Percentiles rank a stretch among this genome's conserved stretches.
These are phyloP conservation scores for Tremella yokohamensis DNA, from an alignment of 768 basidiomycete species.

Conservation along the genomic window DNA sequence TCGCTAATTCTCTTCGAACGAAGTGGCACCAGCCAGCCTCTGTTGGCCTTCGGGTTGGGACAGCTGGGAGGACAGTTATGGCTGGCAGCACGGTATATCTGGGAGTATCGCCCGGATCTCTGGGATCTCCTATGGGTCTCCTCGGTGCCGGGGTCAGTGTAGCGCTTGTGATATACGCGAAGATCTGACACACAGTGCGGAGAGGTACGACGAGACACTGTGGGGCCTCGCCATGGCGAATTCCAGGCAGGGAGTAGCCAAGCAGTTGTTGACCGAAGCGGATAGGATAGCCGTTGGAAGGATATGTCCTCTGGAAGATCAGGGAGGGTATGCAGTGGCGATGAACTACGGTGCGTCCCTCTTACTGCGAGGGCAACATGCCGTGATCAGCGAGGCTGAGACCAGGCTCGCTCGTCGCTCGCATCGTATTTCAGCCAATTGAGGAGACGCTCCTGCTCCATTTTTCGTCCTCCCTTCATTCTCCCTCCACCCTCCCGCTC, in stretches of 20 bases:
- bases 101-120: conserved; percentile 33
- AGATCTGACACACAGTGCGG: background rate
- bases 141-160: conserved; percentile 7
- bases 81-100: conserved; percentile 61
- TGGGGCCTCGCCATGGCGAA: conserved; percentile 71
- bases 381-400: background rate
- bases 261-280: conserved; percentile 92
- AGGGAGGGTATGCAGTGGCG: conserved; percentile 92
- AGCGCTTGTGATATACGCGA: too few species aligned
- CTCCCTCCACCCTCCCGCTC: conserved; percentile 53
- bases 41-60: conserved; percentile 81
- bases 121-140: conserved; percentile 16
- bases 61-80: conserved; percentile 69
- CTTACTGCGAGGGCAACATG: background rate
- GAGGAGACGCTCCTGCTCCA: conserved; percentile 88
- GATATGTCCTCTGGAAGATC: conserved; percentile 77
- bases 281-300: conserved; percentile 85
- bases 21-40: conserved; percentile 53
- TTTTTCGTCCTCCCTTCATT: conserved; percentile 65
- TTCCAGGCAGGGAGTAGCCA: conserved; percentile 82
- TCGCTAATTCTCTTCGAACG: conserved; percentile 55
- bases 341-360: conserved; percentile 78
- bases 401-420: conserved; percentile 82
- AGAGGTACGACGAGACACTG: conserved; percentile 45
- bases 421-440: conserved; percentile 89